Conservation (phyloP, 768 basidiomycete genomes). For the Imleria badia region DNA sequence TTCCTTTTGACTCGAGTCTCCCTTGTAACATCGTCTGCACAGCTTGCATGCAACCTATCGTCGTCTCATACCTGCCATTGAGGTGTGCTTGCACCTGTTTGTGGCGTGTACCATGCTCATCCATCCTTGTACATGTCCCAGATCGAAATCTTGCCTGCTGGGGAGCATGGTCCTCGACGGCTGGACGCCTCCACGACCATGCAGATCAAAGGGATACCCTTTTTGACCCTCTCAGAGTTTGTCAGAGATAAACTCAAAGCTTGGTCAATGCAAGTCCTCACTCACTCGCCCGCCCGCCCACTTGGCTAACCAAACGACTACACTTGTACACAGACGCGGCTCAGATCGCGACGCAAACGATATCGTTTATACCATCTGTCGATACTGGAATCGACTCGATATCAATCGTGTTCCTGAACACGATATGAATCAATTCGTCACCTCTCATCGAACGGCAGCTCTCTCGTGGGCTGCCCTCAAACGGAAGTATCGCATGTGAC, state of each 20-base stretch:
- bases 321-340: slow-evolving; percentile 50
- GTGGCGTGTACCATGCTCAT: slow-evolving; percentile 1
- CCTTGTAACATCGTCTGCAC: slow-evolving; percentile 14
- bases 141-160: slow-evolving; percentile 84
- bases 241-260: slow-evolving; percentile 80
- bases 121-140: slow-evolving; percentile 27
- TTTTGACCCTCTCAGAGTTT: slow-evolving; percentile 84
- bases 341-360: slow-evolving; percentile 75
- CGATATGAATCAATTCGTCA: slow-evolving; percentile 79
- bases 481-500: slow-evolving; percentile 66
- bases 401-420: slow-evolving; percentile 84
- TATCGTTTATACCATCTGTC: slow-evolving; percentile 65
- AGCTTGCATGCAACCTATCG: slow-evolving; percentile 78
- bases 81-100: slow-evolving; percentile 42
- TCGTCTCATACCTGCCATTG: slow-evolving; percentile 73
- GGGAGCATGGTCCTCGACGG: slow-evolving; percentile 76
- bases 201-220: slow-evolving; percentile 69
- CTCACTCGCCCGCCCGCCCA: slow-evolving; percentile 3
- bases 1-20: not conserved
- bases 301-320: slow-evolving; percentile 16
- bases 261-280: slow-evolving; percentile 68
- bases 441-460: slow-evolving; percentile 55
- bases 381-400: slow-evolving; percentile 81
- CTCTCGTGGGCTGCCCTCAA: slow-evolving; percentile 75
- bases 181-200: slow-evolving; percentile 68